Base-by-base conservation (phyloP, 2,329 filamentous ascomycete genomes). In the Fusarium sp. region DNA sequence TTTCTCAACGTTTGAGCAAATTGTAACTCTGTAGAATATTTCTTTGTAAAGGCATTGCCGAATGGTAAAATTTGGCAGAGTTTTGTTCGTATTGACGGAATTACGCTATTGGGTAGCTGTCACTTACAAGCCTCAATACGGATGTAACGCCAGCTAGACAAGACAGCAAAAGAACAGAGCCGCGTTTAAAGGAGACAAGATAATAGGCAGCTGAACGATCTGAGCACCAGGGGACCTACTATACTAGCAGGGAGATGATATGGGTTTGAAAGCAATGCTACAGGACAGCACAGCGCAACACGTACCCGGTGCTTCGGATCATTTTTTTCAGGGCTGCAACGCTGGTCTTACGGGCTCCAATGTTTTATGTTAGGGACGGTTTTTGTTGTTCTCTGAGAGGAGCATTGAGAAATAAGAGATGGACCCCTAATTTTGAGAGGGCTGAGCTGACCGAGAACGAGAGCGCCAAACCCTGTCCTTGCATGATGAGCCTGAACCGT, bases 401-500 rank as follows among this genome's bases (percentile, higher is more conserved):
- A 28, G 21, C 15, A 23, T 40, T n/a, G 14, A 38, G 24, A 10
- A 28, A 10, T 9, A 32, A 40, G 6, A 47, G 26, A 62, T 62
- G 62, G 56, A 58, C 68, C 68, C 55, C 51, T 67, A 55, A 56
- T 43, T 48, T 64, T 50, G 36, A 7, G 23, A 40, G 39, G 32
- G 51, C 55, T 57, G 63, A 65, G 34, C 34, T 58, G 56, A 59
- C 36, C 46, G 42, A 56, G 56, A 45, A 39, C 50, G 44, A 54
- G 36, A 60, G 32, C 38, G 46, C 39, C 28, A 32, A 34, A 51
- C 67, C 67, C 50, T 58, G 69, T 54, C 69, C 69, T 55, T 72
- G 69, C 59, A 59, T 52, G 40, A 47, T 62, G 54, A 72, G 60
- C 70, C 70, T 72, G 70, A 73, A 68, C 68, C 58, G 53, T 69